Base-by-base conservation (phyloP, 2,329 filamentous ascomycete species). In the Rhynchosporium graminicola region DNA sequence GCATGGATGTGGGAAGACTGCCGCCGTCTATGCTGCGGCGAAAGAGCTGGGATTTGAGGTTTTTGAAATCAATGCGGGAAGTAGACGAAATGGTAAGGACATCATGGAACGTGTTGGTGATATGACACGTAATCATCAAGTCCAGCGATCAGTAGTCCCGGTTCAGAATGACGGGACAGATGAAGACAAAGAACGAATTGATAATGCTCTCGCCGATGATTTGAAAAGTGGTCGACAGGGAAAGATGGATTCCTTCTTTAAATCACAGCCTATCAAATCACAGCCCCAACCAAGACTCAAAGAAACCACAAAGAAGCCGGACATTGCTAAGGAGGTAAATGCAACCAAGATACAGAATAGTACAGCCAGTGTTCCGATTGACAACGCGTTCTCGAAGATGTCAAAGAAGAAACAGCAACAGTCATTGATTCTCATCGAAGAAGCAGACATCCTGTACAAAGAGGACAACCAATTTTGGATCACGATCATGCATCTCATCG, bases 391-490 rank as follows among this genome's bases (percentile, higher is more conserved):
- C 29, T 52, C 66, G 33, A 70, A 67, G 57, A 43, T 66, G 15
- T 36, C 65, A 29, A 20, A 63, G 33, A 72, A 74, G 51, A 61
- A 71, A 36, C 94, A 98, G 74, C 96, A 96, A 70, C 95, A 99
- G 75, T 98, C 94, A 0, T 79, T 99, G 26, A 97, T 99, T 65
- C 80, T 99, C 1, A 80, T 99, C 1, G 95, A 99, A 75, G 95
- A 99, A 76, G 92, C 92, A 0, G 96, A 99, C 72, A 79, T 98
- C 15, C 81, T 99, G 0, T 99, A 95, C 74, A 93, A 97, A 59
- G 94, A 98, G 74, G 95, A 99, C 74, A 94, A 92, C 75, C 89
- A 94, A 66, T 99, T 99, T 72, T 99, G 95, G 95, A 77, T 83
- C 0, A 95, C 91, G 0, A 84, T 98, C 3, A 80, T 90, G 50